Evolutionary conservation across 1,284 basidiomycete species (phyloP).

Genomic region (Mycosarcoma maydis): DNA sequence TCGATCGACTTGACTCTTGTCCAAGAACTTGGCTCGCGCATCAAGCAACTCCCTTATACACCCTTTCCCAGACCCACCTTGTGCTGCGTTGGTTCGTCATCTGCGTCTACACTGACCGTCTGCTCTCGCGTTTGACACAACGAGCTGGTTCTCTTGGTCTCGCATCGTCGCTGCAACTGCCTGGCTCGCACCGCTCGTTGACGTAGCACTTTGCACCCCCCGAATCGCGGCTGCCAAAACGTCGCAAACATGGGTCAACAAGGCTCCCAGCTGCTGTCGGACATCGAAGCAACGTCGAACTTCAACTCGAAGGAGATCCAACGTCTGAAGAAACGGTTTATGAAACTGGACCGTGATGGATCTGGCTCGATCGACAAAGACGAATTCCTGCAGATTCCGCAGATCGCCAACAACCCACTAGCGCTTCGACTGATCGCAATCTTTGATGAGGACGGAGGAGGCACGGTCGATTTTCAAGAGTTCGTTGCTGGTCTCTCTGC

Average conservation of each 20-base stretch:
- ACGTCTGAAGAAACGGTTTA: slow-evolving; percentile 95
- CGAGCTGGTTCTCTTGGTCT: no score
- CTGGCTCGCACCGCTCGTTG: background rate
- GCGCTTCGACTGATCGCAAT: slow-evolving; percentile 98
- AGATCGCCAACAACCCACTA: slow-evolving; percentile 96
- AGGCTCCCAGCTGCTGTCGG: slow-evolving; percentile 91
- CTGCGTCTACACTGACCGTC: no score
- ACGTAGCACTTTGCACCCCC: background rate
- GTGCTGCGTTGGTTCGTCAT: no score
- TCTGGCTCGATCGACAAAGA: slow-evolving; percentile 98
- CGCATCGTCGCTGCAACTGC: no score
- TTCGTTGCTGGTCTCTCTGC: slow-evolving; percentile 97
- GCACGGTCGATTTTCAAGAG: slow-evolving; percentile 98
- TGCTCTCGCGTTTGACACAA: no score
- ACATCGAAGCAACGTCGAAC: slow-evolving; percentile 91
- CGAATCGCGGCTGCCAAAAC: background rate
- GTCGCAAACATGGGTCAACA: slow-evolving; percentile 67
- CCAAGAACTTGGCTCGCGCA: no score
- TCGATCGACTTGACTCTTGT: no score
- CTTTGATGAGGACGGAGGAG: slow-evolving; percentile 97
- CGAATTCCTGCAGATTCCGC: slow-evolving; percentile 97
- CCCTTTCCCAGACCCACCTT: no score
- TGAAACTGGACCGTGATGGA: slow-evolving; percentile 98
- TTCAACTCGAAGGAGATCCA: slow-evolving; percentile 70
- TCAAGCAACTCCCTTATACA: no score